Base-by-base conservation (phyloP, 75 land plant species). In the Pinus taeda region DNA sequence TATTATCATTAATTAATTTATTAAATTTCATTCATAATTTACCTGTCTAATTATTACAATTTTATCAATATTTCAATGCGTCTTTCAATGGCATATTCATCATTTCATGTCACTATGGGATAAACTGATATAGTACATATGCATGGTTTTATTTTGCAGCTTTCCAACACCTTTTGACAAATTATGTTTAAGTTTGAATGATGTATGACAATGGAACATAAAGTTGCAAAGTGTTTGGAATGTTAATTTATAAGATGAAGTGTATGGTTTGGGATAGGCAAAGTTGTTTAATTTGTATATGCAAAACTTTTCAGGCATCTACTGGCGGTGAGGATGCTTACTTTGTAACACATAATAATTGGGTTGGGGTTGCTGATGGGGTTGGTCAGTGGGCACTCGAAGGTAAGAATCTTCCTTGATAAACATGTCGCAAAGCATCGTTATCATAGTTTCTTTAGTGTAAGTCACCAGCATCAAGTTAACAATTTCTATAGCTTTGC, bases 301-400 rank as follows among this genome's bases (percentile, higher is more conserved):
- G 53, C 22, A 69, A 29, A 3, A 15, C 9, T 18, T 69, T 69
- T 67, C 88, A 33, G 33, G 33, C 33, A 33, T 49, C 80, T 76
- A 84, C 91, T 80, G 98, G 97, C 80, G 97, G 92, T 13, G 97
- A 96, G 84, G 98, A 96, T 96, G 94, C 98, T 42, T 96, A 87
- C 75, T 92, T 94, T 79, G 64, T 92, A 57, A 82, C 86, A 57
- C 76, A 79, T 29, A 73, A 85, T 21, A 83, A 81, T 29, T 96
- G 97, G 97, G 71, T 92, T 58, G 97, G 97, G 22, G 93, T 96
- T 49, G 97, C 98, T 76, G 97, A 93, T 86, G 97, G 97, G 55
- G 93, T 92, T 74, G 95, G 93, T n/a, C 91, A 89, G 55, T 96
- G 98, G 98, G 90, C 97, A 59, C 79, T 90, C 15, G 89, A 88